Conservation (phyloP, 2,329 filamentous ascomycete species). For the Elsinoe perseae region DNA sequence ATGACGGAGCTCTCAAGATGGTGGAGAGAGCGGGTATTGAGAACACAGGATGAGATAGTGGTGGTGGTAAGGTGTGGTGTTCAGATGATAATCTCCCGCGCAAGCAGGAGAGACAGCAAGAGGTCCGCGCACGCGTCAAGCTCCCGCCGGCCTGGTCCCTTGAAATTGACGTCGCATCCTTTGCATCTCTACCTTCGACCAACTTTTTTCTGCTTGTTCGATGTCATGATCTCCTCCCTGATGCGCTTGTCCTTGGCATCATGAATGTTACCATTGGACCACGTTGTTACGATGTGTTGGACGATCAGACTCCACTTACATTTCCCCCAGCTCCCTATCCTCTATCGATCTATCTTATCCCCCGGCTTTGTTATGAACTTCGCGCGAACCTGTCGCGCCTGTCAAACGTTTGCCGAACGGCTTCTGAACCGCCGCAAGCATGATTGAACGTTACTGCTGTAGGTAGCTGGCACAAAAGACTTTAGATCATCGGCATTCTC, state of each 20-base stretch:
- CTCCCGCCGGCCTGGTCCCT: background rate
- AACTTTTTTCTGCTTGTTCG: background rate
- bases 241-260: background rate
- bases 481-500: no score
- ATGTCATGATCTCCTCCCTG: no score
- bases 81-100: background rate
- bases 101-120: background rate
- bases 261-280: background rate
- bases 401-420: background rate
- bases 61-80: background rate
- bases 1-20: constrained; percentile 10
- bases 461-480: constrained; percentile 33
- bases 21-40: constrained; percentile 1
- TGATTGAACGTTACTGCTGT: background rate
- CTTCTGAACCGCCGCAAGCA: background rate
- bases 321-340: background rate
- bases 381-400: constrained; percentile 5
- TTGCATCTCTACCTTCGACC: background rate
- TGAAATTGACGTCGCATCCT: background rate
- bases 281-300: background rate
- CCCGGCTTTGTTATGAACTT: constrained; percentile 1
- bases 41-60: background rate
- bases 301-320: background rate
- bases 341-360: constrained; percentile 8
- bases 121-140: background rate